phyloP scores from a whole-genome alignment of 768 basidiomycete species.

The Crepidotus variabilis region DNA sequence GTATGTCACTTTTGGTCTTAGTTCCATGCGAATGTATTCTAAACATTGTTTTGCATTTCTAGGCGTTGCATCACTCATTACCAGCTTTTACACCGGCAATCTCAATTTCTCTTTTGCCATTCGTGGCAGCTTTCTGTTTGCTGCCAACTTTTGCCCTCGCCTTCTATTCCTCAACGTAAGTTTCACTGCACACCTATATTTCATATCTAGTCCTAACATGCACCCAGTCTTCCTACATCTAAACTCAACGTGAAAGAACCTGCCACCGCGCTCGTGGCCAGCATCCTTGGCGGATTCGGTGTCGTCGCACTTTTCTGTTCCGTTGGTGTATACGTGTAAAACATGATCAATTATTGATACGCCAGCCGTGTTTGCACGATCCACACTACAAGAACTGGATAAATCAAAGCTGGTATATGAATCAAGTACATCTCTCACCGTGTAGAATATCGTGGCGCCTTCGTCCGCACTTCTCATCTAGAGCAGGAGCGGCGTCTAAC shows the following conservation, averaged over 20 bases:
- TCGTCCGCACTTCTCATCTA: constrained; percentile 90
- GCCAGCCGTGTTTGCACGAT: constrained; percentile 77
- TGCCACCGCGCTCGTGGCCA: constrained; percentile 67
- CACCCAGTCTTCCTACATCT: constrained; percentile 70
- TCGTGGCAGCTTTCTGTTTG: constrained; percentile 71
- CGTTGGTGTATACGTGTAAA: constrained; percentile 76
- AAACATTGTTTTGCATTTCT: neutral
- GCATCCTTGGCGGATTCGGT: constrained; percentile 81
- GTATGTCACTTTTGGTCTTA: constrained; percentile 26
- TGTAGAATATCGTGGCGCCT: constrained; percentile 92
- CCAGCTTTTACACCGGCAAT: constrained; percentile 73
- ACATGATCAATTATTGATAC: constrained; percentile 65
- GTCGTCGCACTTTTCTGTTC: constrained; percentile 87
- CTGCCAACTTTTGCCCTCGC: constrained; percentile 75
- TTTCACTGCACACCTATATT: constrained; percentile 12
- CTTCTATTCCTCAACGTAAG: constrained; percentile 89
- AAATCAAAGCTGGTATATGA: constrained; percentile 6
- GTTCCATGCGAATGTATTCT: constrained; percentile 5
- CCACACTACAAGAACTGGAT: constrained; percentile 50
- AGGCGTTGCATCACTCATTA: constrained; percentile 61
- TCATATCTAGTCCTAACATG: constrained; percentile 6
- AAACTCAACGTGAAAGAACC: constrained; percentile 60
- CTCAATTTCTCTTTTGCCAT: constrained; percentile 65
- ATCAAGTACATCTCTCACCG: constrained; percentile 46
- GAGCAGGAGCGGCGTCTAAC: neutral